Conservation (phyloP, 2,329 filamentous ascomycete genomes). For the Lachnellula willkommii region DNA sequence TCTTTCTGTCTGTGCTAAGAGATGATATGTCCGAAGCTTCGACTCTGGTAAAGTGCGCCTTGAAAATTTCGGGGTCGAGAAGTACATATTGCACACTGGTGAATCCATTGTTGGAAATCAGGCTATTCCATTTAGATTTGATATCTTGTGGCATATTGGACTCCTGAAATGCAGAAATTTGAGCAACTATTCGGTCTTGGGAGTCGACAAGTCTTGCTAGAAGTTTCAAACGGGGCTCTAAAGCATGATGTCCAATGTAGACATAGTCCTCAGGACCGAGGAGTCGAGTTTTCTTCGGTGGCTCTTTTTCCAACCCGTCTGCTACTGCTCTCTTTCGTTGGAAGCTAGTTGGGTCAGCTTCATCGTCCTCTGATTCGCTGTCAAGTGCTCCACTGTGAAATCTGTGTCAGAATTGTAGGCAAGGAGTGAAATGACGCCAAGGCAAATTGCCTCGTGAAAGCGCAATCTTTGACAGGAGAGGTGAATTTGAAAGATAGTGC, state of each 20-base stretch:
- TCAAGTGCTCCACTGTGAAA: not conserved
- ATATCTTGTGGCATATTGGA: not conserved
- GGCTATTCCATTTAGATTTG: not conserved
- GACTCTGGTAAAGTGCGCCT: too few relatives aligned
- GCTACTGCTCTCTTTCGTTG: not conserved
- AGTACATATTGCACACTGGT: not conserved
- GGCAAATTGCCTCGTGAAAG: too few relatives aligned
- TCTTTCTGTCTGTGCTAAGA: not conserved
- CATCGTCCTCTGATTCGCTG: not conserved
- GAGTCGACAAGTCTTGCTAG: not conserved
- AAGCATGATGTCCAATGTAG: not conserved
- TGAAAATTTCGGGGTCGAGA: not conserved
- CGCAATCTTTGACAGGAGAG: too few relatives aligned
- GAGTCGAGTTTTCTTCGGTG: not conserved
- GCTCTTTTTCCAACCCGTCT: not conserved
- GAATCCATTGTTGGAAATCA: not conserved
- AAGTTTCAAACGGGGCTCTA: not conserved
- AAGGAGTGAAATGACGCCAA: too few relatives aligned
- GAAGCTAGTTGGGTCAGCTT: not conserved
- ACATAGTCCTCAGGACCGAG: not conserved
- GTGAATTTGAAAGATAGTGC: too few relatives aligned
- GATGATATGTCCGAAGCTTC: too few relatives aligned
- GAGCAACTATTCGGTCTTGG: not conserved
- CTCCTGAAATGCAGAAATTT: not conserved
- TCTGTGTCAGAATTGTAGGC: too few relatives aligned